phyloP scores from a whole-genome alignment of 2,329 filamentous ascomycete genomes.

The Didymella exigua region DNA sequence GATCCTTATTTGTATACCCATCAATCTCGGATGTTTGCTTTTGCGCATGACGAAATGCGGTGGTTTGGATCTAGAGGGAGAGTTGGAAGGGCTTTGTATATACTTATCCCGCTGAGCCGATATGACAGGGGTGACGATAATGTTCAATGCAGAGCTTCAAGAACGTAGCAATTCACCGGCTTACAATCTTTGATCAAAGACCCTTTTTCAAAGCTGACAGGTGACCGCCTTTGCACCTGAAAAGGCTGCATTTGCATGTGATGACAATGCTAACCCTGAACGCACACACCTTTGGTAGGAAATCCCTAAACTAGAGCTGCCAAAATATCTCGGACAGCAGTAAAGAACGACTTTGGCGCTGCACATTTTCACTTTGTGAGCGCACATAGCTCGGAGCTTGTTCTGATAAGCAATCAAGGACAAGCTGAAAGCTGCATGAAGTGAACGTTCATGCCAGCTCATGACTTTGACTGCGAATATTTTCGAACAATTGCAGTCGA shows the following conservation, averaged over 20 bases:
- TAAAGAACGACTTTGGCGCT: neutral
- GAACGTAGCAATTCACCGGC: neutral
- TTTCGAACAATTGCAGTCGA: neutral
- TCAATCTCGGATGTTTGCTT: conserved; percentile 28
- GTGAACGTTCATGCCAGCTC: no score
- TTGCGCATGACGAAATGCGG: conserved; percentile 18
- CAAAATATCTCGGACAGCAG: neutral
- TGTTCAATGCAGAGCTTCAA: conserved; percentile 12
- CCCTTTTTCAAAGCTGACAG: neutral
- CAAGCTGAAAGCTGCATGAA: neutral
- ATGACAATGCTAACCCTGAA: neutral
- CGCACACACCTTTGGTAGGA: neutral
- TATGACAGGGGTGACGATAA: conserved; percentile 6
- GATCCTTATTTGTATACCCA: conserved; percentile 45
- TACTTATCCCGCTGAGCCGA: conserved; percentile 3
- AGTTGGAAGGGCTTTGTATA: conserved; percentile 8
- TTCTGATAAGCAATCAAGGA: neutral
- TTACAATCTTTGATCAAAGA: neutral
- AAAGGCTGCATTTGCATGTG: neutral
- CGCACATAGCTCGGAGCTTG: neutral
- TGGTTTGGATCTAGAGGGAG: conserved; percentile 6
- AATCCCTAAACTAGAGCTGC: neutral
- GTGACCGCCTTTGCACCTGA: neutral
- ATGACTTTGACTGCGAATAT: neutral
- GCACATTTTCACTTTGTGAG: neutral